Base-by-base conservation (phyloP, 805 yeast genomes). In the Candida easanensis region DNA sequence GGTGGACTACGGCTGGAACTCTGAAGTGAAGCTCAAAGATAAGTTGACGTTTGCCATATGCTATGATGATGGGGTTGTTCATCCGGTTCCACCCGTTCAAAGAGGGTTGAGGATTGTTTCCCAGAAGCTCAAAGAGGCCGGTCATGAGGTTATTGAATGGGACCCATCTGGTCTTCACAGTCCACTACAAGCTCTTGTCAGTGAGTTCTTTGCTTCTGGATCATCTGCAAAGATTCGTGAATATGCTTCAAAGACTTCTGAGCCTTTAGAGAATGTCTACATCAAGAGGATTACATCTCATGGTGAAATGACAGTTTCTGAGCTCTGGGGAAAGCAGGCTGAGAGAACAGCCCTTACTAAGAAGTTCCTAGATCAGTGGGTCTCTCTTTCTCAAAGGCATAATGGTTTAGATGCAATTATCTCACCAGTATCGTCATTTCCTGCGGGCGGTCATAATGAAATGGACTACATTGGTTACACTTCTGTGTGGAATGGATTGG, bases 111-210 rank as follows among this genome's bases (percentile, higher is more conserved):
- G 66, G 18, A 54, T 51, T 4, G 64, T 61, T 9, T 52, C 52
- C 8, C 62, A 53, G 15, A 51, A 52, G 32, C 52, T 69, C 25
- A 49, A 53, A 16, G 65, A 56, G 23, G 70, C 69, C 15, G 81
- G 84, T 23, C 79, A 73, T 45, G 74, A 72, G 41, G 69, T 76
- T 6, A 63, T 78, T 34, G 72, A 71, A 36, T 68, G 79, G 71
- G 64, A 67, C 20, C 69, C 78, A 21, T 51, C 61, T 9, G 65
- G 63, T 21, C 61, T 61, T 32, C 73, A 68, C 43, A 43, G 55
- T 17, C 57, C 68, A 19, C 55, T 65, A 38, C 54, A 55, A 36
- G 59, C 60, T 2, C 45, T 65, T 14, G 60, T 66, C 35, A 53
- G 63, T 21, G 50, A 49, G 15, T 65, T 75, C 40, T 75, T 46